Conservation (phyloP, 345 rosid genomes). For the Lagerstroemia speciosa region DNA sequence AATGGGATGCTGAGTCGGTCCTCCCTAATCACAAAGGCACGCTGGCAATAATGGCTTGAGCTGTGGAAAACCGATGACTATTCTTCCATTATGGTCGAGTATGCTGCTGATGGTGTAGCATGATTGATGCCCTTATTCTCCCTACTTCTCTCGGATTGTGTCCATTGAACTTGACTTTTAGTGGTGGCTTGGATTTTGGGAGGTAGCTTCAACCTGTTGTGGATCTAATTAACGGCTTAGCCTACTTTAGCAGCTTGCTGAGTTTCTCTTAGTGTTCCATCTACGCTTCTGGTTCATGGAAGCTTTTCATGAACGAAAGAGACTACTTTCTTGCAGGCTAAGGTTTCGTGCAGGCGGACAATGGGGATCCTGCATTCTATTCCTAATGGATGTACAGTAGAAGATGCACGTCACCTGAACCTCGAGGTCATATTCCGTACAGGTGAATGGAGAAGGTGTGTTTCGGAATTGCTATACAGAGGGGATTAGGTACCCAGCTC, state of each 20-base stretch:
- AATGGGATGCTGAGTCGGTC: constrained; percentile 33
- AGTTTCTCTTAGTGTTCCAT: background rate
- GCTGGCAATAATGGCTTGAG: background rate
- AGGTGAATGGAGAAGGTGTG: no score
- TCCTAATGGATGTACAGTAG: no score
- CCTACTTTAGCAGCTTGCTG: background rate
- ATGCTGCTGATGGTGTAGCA: background rate
- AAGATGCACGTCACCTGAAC: no score
- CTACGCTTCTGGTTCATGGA: background rate
- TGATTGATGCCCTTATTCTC: background rate
- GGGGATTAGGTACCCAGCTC: no score
- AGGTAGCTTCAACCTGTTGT: background rate
- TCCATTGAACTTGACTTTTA: background rate
- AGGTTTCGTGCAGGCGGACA: no score
- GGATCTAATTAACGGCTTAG: background rate
- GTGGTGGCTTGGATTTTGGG: background rate
- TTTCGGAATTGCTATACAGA: no score
- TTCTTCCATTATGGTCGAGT: background rate
- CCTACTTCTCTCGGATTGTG: background rate
- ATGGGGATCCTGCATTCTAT: no score
- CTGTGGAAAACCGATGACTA: background rate
- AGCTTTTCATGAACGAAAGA: background rate
- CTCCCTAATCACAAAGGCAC: background rate
- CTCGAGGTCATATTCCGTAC: no score
- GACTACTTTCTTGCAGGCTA: background rate